Evolutionary conservation across 208 protist genomes (phyloP), one percentile per base, ranked within the genome.

Genomic region (Leishmania mexicana): DNA sequence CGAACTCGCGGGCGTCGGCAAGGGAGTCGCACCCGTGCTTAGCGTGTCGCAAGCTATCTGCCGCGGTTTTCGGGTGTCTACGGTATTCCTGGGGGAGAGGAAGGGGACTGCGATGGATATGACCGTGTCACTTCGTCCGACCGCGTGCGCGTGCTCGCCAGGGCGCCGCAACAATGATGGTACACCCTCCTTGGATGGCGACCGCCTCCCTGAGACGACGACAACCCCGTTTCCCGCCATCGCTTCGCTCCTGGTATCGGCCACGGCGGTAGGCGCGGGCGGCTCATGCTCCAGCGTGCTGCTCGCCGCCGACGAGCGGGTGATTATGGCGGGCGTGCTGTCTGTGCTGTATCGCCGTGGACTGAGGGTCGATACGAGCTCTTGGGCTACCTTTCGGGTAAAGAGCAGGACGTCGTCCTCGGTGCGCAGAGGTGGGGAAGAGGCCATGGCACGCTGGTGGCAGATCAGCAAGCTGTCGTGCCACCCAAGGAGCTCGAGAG

Each of bases 401-500:
- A 79, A 76, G 24, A 73, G 51, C 10, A 81, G 45, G 53, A 85
- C 78, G 64, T 82, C 82, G 0, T 75, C 62, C 78, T 79, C 74
- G 31, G 47, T 70, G 6, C 17, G 28, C 21, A 62, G 78, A 11
- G 51, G 38, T 15, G 7, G 24, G 21, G 53, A 31, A 0, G 75
- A 54, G 21, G 60, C 19, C 42, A 71, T 49, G 62, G 31, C 51
- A 15, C 51, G 49, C 60, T 67, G 53, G 17, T 82, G 78, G 51
- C 78, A 81, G 17, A 71, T 74, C 73, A 81, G 54, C 31, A 85
- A 15, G 45, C 73, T 72, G 65, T 76, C 57, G 65, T 85, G 82
- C 82, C 82, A 85, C 15, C 82, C 82, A 17, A 85, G 74, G 4
- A 85, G 54, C 54, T 80, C 72, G 53, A 85, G 78, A 3, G 82